These are phyloP conservation scores for Huntiella abstrusa DNA, from an alignment of 2,329 filamentous ascomycete species.

Conservation along the genomic window DNA sequence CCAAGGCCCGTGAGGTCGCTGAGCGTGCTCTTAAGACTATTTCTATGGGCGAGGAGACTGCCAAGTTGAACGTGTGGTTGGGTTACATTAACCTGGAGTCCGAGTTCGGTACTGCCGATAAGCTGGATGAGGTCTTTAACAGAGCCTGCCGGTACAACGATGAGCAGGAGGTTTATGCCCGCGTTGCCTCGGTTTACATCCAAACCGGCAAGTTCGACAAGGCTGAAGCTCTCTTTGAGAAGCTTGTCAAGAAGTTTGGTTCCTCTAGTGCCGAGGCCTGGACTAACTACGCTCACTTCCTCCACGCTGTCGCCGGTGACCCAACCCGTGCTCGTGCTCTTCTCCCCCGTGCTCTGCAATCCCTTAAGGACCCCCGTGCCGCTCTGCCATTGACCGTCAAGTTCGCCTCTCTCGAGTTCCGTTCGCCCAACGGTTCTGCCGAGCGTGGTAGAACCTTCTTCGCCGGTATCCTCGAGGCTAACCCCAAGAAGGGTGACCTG, in stretches of 20 bases:
- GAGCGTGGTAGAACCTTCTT: constrained; percentile 92
- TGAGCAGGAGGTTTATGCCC: constrained; percentile 71
- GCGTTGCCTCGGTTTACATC: constrained; percentile 85
- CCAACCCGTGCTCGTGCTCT: constrained; percentile 61
- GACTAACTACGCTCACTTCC: constrained; percentile 87
- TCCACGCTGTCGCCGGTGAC: constrained; percentile 53
- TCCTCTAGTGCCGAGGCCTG: constrained; percentile 63
- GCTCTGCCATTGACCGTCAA: constrained; percentile 57
- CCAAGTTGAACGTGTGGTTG: constrained; percentile 92
- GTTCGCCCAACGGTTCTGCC: constrained; percentile 58
- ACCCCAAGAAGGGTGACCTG: constrained; percentile 75
- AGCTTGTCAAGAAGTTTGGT: constrained; percentile 76
- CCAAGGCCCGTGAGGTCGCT: constrained; percentile 73
- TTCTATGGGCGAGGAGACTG: constrained; percentile 72
- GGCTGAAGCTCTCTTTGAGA: constrained; percentile 74
- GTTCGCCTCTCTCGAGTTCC: constrained; percentile 85
- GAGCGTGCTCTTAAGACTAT: constrained; percentile 84
- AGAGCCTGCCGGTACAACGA: constrained; percentile 90
- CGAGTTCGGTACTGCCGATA: constrained; percentile 68
- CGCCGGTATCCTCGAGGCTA: constrained; percentile 66
- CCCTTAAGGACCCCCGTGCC: constrained; percentile 44
- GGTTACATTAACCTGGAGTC: constrained; percentile 89
- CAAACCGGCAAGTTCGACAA: constrained; percentile 74
- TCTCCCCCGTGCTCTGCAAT: constrained; percentile 67
- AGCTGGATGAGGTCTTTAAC: constrained; percentile 71